Percentiles rank a stretch among this genome's conserved stretches.
These are phyloP conservation scores for Fraxinus pennsylvanica DNA, from an alignment of 257 asterid genomes.

Conservation along the genomic window DNA sequence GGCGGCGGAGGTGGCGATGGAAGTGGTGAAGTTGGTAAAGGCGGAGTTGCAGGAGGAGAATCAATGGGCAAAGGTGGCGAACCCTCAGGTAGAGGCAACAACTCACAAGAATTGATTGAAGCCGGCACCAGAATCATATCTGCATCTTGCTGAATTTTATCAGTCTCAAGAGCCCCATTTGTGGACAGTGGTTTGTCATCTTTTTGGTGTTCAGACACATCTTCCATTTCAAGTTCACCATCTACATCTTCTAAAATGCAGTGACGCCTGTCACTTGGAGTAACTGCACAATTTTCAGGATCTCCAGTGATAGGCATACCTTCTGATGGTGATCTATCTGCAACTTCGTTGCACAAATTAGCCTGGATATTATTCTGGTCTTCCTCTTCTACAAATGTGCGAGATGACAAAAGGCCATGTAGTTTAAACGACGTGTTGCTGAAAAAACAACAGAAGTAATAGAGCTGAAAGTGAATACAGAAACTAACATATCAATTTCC, in stretches of 20 bases:
- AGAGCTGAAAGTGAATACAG: background rate
- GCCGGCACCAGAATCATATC: conserved; percentile 38
- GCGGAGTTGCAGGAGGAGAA: conserved; percentile 88
- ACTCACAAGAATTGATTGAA: conserved; percentile 37
- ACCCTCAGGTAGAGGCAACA: conserved; percentile 69
- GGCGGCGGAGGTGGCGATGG: conserved; percentile 48
- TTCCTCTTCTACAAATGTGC: conserved; percentile 46
- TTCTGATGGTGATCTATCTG: conserved; percentile 47
- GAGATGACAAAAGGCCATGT: conserved; percentile 43
- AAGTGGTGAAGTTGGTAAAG: conserved; percentile 78
- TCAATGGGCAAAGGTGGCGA: conserved; percentile 86
- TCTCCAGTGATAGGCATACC: conserved; percentile 51
- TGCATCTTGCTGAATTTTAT: conserved; percentile 31
- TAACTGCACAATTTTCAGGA: conserved; percentile 49
- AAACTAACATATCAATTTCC: background rate
- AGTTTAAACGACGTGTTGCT: conserved; percentile 44
- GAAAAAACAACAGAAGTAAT: conserved; percentile 12
- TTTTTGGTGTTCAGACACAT: conserved; percentile 76
- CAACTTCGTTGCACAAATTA: conserved; percentile 40
- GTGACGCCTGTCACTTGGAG: conserved; percentile 84
- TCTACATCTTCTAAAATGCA: conserved; percentile 89
- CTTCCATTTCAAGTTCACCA: conserved; percentile 99
- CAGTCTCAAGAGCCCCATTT: conserved; percentile 30
- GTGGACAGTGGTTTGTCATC: conserved; percentile 47
- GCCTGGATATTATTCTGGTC: conserved; percentile 55